Percentiles rank a stretch among this genome's conserved stretches.
These are phyloP conservation scores for Rhizomucor miehei DNA, from an alignment of 371 early-diverging fungal species.

Conservation along the genomic window DNA sequence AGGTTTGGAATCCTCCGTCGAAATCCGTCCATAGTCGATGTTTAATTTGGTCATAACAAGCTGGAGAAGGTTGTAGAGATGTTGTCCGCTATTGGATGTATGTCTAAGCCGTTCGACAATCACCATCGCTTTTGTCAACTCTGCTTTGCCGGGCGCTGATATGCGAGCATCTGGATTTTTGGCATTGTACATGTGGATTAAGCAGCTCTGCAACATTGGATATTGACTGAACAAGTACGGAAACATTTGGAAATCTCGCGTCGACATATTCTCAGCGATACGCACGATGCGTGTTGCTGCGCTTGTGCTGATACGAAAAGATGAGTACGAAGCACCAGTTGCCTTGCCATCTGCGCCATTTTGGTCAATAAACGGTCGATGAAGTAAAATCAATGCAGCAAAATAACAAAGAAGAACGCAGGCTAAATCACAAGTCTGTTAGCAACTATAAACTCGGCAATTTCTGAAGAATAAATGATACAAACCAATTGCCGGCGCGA, in stretches of 20 bases:
- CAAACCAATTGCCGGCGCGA: constrained; percentile 42
- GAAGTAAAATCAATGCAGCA: constrained; percentile 36
- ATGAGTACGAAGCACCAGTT: constrained; percentile 32
- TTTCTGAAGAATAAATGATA: not conserved
- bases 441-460: not conserved
- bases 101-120: constrained; percentile 22
- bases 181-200: constrained; percentile 46
- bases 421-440: constrained; percentile 12
- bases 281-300: constrained; percentile 43
- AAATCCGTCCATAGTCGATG: constrained; percentile 10
- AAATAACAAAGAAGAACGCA: constrained; percentile 40
- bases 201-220: constrained; percentile 38
- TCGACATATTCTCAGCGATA: constrained; percentile 35
- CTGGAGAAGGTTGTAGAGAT: constrained; percentile 24
- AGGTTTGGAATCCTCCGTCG: no score
- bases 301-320: constrained; percentile 44
- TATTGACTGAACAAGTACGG: constrained; percentile 45
- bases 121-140: constrained; percentile 26
- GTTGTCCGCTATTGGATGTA: constrained; percentile 32
- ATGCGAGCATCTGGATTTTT: constrained; percentile 34
- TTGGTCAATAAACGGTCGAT: constrained; percentile 45
- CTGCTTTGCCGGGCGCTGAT: constrained; percentile 28
- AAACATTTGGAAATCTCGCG: constrained; percentile 43
- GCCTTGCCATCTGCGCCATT: not conserved
- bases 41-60: constrained; percentile 29